Base-by-base conservation (phyloP, 805 yeast species). In the Sugiyamaella qingdaonensis region DNA sequence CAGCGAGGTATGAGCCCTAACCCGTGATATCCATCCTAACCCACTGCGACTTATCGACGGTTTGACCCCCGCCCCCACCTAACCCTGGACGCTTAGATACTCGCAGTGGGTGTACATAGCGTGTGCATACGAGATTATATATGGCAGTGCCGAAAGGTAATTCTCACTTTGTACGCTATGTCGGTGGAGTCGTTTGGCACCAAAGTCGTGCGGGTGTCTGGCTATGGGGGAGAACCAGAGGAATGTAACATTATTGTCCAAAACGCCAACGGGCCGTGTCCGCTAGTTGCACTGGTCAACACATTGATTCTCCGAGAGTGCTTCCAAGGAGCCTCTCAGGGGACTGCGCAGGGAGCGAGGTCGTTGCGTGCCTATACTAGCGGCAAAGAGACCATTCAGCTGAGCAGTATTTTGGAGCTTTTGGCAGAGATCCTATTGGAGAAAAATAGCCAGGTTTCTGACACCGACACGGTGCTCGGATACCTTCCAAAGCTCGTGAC, bases 251-350 rank as follows among this genome's bases (percentile, higher is more conserved):
- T 90, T 33, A 70, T 91, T 2, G 68, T 88, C 18, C 97, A 90
- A 70, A 87, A 88, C 57, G 74, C 71, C 46, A 88, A 89, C 63
- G 97, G 97, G 0, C 96, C 97, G 0, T 90, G 96, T 64, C 95
- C 96, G 1, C 68, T 91, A 36, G 77, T 91, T 11, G 91, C 96
- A 0, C 69, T 91, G 39, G 76, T 81, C 47, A 91, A 91, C 64
- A 78, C 88, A 0, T 65, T 91, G 13, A 65, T 88, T 5, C 67
- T 90, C 16, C 70, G 81, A 2, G 76, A 76, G 11, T 61, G 64
- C 7, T 62, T 54, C 13, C 54, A 56, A 2, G 55, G 62, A n/a
- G 54, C 61, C 21, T 9, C 46, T 13, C 14, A 21, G 16, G 44
- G 21, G 34, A 33, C 53, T 10, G 7, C 29, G 3, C 54, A 74